A percentile compares a stretch with the other conserved stretches of the same genome.
phyloP scores from a whole-genome alignment of 352 stramenopile species.

The Globisporangium takayamanum region DNA sequence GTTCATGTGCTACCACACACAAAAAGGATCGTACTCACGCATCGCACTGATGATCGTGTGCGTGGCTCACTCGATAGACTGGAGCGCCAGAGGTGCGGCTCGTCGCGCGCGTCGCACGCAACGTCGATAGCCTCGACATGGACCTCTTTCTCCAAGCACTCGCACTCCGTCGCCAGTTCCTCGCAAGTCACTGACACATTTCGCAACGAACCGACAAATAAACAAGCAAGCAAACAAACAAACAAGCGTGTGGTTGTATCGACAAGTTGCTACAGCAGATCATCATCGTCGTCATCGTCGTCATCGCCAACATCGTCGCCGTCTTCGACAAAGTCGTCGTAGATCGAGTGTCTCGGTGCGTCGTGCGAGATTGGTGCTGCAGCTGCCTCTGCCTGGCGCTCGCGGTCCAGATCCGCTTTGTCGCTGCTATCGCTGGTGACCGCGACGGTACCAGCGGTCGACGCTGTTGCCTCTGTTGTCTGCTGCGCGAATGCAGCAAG shows the following conservation, averaged over 20 bases:
- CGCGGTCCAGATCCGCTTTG: background rate
- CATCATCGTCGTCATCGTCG: conserved; percentile 37
- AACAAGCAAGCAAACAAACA: no score
- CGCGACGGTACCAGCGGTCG: background rate
- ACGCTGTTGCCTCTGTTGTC: background rate
- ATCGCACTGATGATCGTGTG: background rate
- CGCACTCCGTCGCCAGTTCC: conserved; percentile 66
- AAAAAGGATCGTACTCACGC: background rate
- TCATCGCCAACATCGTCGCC: conserved; percentile 23
- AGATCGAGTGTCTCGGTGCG: conserved; percentile 38
- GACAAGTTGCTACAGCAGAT: conserved; percentile 39
- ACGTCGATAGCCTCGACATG: conserved; percentile 78
- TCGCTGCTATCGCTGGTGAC: background rate
- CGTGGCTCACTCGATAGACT: conserved; percentile 1
- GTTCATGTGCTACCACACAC: no score
- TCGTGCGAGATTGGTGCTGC: conserved; percentile 4
- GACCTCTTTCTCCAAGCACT: conserved; percentile 71
- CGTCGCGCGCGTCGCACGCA: conserved; percentile 59
- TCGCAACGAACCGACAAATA: no score
- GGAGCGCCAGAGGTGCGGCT: conserved; percentile 41
- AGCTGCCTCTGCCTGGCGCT: no score
- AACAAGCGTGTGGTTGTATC: background rate
- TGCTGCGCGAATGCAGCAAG: background rate
- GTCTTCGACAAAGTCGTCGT: conserved; percentile 59
- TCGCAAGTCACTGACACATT: conserved; percentile 16